Evolutionary conservation across 1,139 yeast genomes (phyloP).

Genomic region (Hyphopichia burtonii): DNA sequence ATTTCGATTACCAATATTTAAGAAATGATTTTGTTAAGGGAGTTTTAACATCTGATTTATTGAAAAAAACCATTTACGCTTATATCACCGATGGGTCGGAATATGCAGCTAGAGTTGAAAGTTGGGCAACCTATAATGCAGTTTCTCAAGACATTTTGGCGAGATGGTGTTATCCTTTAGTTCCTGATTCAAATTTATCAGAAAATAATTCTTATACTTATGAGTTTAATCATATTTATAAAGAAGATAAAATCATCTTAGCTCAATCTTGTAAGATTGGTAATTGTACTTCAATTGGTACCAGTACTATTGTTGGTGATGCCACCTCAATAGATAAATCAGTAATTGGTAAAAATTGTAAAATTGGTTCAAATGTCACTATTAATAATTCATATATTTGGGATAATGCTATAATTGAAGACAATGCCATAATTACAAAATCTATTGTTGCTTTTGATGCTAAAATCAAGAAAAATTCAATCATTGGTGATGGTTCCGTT

Average conservation of each 20-base stretch:
- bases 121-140: conserved; percentile 90
- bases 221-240: conserved; percentile 83
- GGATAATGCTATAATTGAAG: conserved; percentile 77
- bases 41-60: conserved; percentile 82
- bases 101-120: conserved; percentile 92
- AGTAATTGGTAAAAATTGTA: conserved; percentile 82
- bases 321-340: conserved; percentile 57
- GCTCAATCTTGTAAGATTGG: conserved; percentile 90
- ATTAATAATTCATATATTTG: conserved; percentile 80
- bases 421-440: conserved; percentile 54
- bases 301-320: conserved; percentile 65
- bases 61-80: conserved; percentile 88
- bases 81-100: conserved; percentile 68
- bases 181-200: conserved; percentile 78
- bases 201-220: conserved; percentile 72
- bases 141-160: conserved; percentile 87
- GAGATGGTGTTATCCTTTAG: conserved; percentile 90
- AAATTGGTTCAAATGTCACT: conserved; percentile 72
- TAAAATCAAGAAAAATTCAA: conserved; percentile 49
- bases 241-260: conserved; percentile 75
- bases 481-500: conserved; percentile 68
- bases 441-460: conserved; percentile 72
- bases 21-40: conserved; percentile 90
- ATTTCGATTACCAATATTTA: conserved; percentile 87
- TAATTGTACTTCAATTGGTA: conserved; percentile 75